Conservation (phyloP, 2,329 filamentous ascomycete species). For the Phialophora macrospora region DNA sequence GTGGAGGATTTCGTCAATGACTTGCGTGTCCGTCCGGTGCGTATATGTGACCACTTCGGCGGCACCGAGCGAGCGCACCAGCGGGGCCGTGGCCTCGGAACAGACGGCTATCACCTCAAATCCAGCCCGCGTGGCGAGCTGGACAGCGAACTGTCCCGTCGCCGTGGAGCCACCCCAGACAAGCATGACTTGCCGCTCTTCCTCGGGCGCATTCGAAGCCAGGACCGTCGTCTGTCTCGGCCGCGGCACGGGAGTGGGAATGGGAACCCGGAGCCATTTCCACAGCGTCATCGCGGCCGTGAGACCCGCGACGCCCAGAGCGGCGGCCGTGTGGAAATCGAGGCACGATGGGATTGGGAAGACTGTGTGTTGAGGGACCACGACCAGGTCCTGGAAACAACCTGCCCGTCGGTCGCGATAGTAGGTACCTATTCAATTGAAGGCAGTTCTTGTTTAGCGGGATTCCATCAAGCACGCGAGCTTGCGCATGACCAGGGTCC, state of each 20-base stretch:
- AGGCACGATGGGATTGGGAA: constrained; percentile 46
- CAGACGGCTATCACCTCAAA: constrained; percentile 48
- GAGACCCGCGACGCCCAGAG: constrained; percentile 50
- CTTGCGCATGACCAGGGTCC: neutral
- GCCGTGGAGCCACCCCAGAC: constrained; percentile 53
- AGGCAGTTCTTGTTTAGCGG: too few species aligned
- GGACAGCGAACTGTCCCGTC: constrained; percentile 51
- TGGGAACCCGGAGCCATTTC: constrained; percentile 47
- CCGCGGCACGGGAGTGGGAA: constrained; percentile 33
- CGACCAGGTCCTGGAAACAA: constrained; percentile 51
- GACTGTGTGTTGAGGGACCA: constrained; percentile 51
- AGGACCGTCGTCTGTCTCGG: constrained; percentile 36
- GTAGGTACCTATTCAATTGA: constrained; percentile 42
- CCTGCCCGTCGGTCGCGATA: constrained; percentile 51
- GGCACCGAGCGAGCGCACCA: constrained; percentile 45
- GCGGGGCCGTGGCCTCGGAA: constrained; percentile 42
- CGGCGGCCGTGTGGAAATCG: constrained; percentile 45
- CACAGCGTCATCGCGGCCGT: constrained; percentile 53
- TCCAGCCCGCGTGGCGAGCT: constrained; percentile 46
- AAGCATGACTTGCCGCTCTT: constrained; percentile 26
- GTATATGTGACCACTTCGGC: constrained; percentile 44
- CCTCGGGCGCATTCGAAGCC: too few species aligned
- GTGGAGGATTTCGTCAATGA: constrained; percentile 44
- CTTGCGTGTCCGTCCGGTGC: constrained; percentile 43
- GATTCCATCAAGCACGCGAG: too few species aligned